These are phyloP conservation scores for Shiraia bambusicola DNA, from an alignment of 2,329 filamentous ascomycete genomes.

Conservation along the genomic window DNA sequence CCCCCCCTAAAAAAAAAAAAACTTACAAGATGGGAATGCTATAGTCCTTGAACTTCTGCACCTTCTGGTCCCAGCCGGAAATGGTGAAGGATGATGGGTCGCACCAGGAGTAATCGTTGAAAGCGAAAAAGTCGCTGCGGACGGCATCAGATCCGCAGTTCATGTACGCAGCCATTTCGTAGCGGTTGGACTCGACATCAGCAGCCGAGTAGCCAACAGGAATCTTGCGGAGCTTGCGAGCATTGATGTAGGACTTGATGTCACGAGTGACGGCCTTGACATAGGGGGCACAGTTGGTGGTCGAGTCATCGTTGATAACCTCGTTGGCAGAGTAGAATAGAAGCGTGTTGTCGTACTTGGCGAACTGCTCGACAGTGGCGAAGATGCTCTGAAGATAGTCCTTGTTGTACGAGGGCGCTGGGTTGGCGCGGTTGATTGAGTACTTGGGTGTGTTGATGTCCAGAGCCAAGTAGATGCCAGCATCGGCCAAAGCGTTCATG, in stretches of 20 bases:
- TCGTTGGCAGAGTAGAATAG: constrained; percentile 83
- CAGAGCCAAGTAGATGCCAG: constrained; percentile 87
- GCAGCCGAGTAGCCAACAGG: constrained; percentile 82
- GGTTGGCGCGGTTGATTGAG: constrained; percentile 77
- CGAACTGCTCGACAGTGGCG: constrained; percentile 82
- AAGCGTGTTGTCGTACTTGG: constrained; percentile 80
- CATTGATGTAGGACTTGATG: constrained; percentile 77
- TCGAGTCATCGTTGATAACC: constrained; percentile 68
- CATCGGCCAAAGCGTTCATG: constrained; percentile 77
- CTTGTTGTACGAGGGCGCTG: constrained; percentile 79
- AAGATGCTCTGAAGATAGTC: constrained; percentile 85
- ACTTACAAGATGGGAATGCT: constrained; percentile 77
- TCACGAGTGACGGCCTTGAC: constrained; percentile 72
- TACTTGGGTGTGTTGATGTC: constrained; percentile 91
- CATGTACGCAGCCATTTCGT: constrained; percentile 87
- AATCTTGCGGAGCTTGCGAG: constrained; percentile 66
- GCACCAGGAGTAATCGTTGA: constrained; percentile 90
- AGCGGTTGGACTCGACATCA: constrained; percentile 81
- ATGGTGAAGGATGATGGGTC: constrained; percentile 66
- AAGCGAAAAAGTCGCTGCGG: constrained; percentile 85
- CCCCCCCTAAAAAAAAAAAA: no score
- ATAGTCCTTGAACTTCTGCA: constrained; percentile 82
- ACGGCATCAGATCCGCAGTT: constrained; percentile 85
- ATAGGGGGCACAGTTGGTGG: constrained; percentile 68
- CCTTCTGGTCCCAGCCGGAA: constrained; percentile 86